Conservation (phyloP, 2,329 filamentous ascomycete species). For the Huntiella omanensis region DNA sequence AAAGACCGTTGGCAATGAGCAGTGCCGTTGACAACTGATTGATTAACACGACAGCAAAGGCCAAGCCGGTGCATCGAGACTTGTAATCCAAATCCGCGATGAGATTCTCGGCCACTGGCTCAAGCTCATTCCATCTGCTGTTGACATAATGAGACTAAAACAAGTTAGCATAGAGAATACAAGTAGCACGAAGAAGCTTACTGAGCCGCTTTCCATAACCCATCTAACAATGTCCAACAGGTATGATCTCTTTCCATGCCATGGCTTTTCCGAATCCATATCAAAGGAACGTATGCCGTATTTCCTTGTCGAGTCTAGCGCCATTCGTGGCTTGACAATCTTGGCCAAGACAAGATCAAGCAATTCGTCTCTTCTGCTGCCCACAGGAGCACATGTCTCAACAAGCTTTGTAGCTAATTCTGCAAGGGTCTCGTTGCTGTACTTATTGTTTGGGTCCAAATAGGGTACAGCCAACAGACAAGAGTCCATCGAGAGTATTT, state of each 20-base stretch:
- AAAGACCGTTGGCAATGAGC: slow-evolving; percentile 44
- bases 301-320: not conserved
- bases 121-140: slow-evolving; percentile 46
- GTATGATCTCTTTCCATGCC: slow-evolving; percentile 5
- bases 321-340: slow-evolving; percentile 3
- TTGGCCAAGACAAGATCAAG: slow-evolving; percentile 3
- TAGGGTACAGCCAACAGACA: not conserved
- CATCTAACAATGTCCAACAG: slow-evolving; percentile 5
- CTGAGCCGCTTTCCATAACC: slow-evolving; percentile 11
- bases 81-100: slow-evolving; percentile 40
- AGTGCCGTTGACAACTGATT: slow-evolving; percentile 30
- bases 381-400: not conserved
- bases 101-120: slow-evolving; percentile 51
- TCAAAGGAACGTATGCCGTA: not conserved
- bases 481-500: not conserved
- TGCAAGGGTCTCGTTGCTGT: not conserved
- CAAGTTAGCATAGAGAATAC: not conserved
- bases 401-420: not conserved
- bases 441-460: not conserved
- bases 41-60: slow-evolving; percentile 35
- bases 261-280: slow-evolving; percentile 6
- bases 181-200: not conserved
- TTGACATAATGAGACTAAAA: slow-evolving; percentile 25
- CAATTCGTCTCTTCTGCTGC: not conserved
- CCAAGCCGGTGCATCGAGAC: slow-evolving; percentile 37